Percentiles rank a stretch among this genome's conserved stretches.
Conservation (phyloP, 371 early-diverging fungal genomes). For the Saksenaea vasiformis region DNA sequence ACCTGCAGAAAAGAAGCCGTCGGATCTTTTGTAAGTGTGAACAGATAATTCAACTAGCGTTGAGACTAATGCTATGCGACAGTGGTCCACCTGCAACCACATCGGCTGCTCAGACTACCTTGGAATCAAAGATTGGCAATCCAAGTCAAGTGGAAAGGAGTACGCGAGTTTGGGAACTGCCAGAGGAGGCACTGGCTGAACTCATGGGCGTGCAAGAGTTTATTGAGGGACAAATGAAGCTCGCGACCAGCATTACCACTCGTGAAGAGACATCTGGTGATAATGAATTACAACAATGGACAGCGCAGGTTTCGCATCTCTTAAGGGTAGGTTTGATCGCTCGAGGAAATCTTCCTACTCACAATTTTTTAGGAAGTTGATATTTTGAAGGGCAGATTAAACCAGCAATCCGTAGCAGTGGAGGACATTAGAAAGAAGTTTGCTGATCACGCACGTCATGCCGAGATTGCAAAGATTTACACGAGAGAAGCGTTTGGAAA, state of each 20-base stretch:
- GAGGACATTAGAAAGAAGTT: neutral
- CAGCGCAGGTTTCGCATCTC: neutral
- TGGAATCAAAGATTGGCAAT: constrained; percentile 16
- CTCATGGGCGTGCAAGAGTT: constrained; percentile 8
- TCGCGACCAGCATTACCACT: constrained; percentile 9
- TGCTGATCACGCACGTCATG: constrained; percentile 1
- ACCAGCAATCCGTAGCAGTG: neutral
- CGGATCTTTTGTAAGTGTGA: neutral
- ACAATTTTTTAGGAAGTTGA: neutral
- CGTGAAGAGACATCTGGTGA: constrained; percentile 12
- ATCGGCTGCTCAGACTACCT: constrained; percentile 13
- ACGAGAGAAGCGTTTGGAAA: constrained; percentile 1
- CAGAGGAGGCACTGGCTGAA: constrained; percentile 10
- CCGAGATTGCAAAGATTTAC: neutral
- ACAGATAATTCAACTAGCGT: neutral
- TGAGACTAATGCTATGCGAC: neutral
- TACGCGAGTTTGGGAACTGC: constrained; percentile 18
- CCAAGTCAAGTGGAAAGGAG: constrained; percentile 16
- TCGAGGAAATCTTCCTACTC: neutral
- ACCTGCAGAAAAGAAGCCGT: neutral
- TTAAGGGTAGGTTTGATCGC: neutral
- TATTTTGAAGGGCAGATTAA: neutral
- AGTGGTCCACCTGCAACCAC: constrained; percentile 15
- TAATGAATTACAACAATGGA: constrained; percentile 1
- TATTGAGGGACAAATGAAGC: constrained; percentile 12